phyloP scores from a whole-genome alignment of 306 rosid species.

The Trifolium subterraneum region DNA sequence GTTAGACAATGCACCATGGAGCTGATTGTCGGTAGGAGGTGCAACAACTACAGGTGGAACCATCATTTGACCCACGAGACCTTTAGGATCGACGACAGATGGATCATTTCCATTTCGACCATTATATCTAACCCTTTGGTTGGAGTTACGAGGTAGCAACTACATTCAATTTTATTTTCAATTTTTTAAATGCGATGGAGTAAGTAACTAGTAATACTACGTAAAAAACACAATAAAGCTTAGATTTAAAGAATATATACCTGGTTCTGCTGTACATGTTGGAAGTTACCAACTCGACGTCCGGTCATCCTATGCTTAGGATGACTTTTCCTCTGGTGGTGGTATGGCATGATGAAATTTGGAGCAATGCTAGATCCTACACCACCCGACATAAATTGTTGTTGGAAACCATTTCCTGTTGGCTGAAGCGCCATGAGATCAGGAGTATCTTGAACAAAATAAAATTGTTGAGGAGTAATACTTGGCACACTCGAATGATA shows the following conservation, averaged over 20 bases:
- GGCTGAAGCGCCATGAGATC: slow-evolving; percentile 75
- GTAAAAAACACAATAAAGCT: background rate
- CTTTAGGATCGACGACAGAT: too few relatives aligned
- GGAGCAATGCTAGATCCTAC: slow-evolving; percentile 73
- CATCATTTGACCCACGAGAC: too few relatives aligned
- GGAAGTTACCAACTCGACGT: slow-evolving; percentile 65
- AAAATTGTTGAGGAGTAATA: slow-evolving; percentile 68
- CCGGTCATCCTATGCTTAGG: slow-evolving; percentile 62
- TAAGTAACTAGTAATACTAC: background rate
- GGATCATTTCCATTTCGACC: slow-evolving; percentile 60
- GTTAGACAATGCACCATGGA: slow-evolving; percentile 55
- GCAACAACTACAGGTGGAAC: slow-evolving; percentile 25
- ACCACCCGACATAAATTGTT: slow-evolving; percentile 69
- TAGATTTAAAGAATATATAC: slow-evolving; percentile 40
- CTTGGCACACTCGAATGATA: slow-evolving; percentile 65
- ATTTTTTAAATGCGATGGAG: background rate
- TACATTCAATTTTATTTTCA: slow-evolving; percentile 8
- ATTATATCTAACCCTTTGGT: slow-evolving; percentile 67
- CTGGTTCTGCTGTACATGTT: slow-evolving; percentile 65
- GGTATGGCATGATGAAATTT: slow-evolving; percentile 76
- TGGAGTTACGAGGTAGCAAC: slow-evolving; percentile 50
- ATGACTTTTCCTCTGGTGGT: slow-evolving; percentile 72
- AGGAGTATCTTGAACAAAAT: slow-evolving; percentile 68
- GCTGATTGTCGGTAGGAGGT: slow-evolving; percentile 51
- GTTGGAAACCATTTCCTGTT: slow-evolving; percentile 76